Evolutionary conservation across 176 grass and related monocot genomes (phyloP).

Genomic region (Metroxylon sagu): DNA sequence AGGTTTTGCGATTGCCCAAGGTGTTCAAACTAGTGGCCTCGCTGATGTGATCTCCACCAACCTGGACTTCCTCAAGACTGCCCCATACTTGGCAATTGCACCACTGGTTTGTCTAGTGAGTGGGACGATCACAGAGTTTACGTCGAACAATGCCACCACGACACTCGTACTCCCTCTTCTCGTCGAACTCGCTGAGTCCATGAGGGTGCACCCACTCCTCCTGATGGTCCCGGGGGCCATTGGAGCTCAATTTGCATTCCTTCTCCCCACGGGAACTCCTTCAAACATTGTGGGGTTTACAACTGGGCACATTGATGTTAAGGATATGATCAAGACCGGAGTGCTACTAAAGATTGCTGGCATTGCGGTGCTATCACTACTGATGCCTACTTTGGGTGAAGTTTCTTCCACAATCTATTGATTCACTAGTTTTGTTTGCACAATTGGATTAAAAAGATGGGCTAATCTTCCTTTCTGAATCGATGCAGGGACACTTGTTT

Average conservation of each 20-base stretch:
- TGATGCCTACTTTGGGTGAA: slow-evolving; percentile 15
- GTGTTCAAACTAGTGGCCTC: slow-evolving; percentile 61
- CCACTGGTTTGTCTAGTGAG: slow-evolving; percentile 20
- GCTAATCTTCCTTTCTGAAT: too few species aligned
- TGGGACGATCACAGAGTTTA: slow-evolving; percentile 18
- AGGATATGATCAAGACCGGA: slow-evolving; percentile 17
- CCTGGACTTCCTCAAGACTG: slow-evolving; percentile 15
- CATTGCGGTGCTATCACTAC: slow-evolving; percentile 10
- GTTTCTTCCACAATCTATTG: too few species aligned
- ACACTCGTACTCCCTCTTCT: slow-evolving; percentile 21
- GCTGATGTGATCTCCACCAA: slow-evolving; percentile 11
- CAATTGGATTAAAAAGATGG: too few species aligned
- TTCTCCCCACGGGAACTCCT: slow-evolving; percentile 23
- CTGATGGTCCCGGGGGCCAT: slow-evolving; percentile 21
- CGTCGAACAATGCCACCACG: slow-evolving; percentile 22
- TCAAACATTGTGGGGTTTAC: slow-evolving; percentile 23
- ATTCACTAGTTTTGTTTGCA: too few species aligned
- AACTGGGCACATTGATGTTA: slow-evolving; percentile 9
- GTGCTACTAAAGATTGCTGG: slow-evolving; percentile 17
- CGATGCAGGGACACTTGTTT: too few species aligned
- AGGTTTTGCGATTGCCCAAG: slow-evolving; percentile 75
- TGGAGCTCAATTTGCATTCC: slow-evolving; percentile 16
- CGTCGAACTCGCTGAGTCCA: slow-evolving; percentile 10
- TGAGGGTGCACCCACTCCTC: slow-evolving; percentile 20
- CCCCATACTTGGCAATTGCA: slow-evolving; percentile 12